Evolutionary conservation across 257 asterid species (phyloP), one percentile per base, ranked within the genome.

Genomic region (Anisodus tanguticus): DNA sequence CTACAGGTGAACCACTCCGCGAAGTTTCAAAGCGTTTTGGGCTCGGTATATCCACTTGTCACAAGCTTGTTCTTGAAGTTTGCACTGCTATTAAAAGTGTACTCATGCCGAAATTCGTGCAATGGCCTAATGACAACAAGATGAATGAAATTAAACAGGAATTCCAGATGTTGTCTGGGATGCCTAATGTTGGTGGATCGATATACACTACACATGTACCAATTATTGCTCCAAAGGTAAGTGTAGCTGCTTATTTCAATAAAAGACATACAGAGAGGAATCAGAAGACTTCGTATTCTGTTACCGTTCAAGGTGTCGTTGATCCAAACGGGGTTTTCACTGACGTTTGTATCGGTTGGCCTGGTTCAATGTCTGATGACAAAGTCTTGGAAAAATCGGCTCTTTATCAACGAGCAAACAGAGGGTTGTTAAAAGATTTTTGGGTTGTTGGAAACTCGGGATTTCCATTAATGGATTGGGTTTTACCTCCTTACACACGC

Each of bases 1-100:
- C 98, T 83, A 95, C 99, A n/a, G 99, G 99, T 0, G 98, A 93
- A 63, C 95, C 99, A 6, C 97, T 95, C 51, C 98, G 99, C 0
- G 97, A 93, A 57, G 98, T 95, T 0, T 93, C 99, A 4, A 89
- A 89, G 87, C 93, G 95, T 2, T 95, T 95, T 81, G 99, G 99
- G 3, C 57, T 92, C 35, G 99, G 99, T 2, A 95, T 95, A 17
- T 94, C 99, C 9, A 95, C 99, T 83, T 95, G 99, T 83, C 99
- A 95, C 60, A 95, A 95, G 85, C 84, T 95, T 10, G 93, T 94
- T 8, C 93, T 95, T 4, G 98, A 95, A 82, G 99, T 95, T 17
- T 94, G 95, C 81, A 67, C 93, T 0, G 99, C 99, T 0, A 94
- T 95, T 2, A 86, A 67, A 43, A 85, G 82, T 8, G 92, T 92